Base-by-base conservation (phyloP, 805 yeast species). In the Cyberlindnera subsufficiens region DNA sequence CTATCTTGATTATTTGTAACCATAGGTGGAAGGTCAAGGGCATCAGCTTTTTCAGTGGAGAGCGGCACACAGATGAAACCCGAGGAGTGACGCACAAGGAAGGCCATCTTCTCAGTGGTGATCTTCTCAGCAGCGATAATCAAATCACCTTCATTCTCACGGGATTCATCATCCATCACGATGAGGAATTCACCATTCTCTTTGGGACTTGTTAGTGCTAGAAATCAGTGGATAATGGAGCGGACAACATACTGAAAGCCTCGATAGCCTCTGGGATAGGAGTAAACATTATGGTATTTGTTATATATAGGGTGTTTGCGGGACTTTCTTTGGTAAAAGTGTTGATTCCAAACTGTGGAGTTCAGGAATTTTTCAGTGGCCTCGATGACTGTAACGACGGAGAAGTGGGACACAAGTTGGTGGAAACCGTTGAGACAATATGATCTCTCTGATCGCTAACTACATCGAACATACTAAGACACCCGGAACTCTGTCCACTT, bases 131-230 rank as follows among this genome's bases (percentile, higher is more conserved):
- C 99, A n/a, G 98, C 95, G 38, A 86, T 82, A 54, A 93, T 88
- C 58, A 93, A 72, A 61, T 93, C 99, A 41, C 99, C 99, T 67
- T 93, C 99, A 63, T 93, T 93, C 64, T 93, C 99, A 54, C 99
- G 80, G 59, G 76, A 76, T 63, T 88, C 97, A 60, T 93, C 96
- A 63, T 93, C 99, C 86, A 93, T 85, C n/a, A 93, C 99, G 37
- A 93, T 77, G 38, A 93, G 71, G 57, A 91, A 89, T 62, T 88
- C 60, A 32, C 61, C 60, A 19, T 54, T 55, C 39, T 52, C 58
- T 53, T 29, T 29, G 33, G 37, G 11, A 15, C 15, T 9, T 16
- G 46, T 46, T 45, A 47, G 44, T 40, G 17, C n/a, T 11, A 18
- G 10, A 11, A 4, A 13, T 4, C 15, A 16, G 13, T 8, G 11